These are phyloP conservation scores for Alternaria triticimaculans DNA, from an alignment of 2,329 filamentous ascomycete genomes.

Conservation along the genomic window DNA sequence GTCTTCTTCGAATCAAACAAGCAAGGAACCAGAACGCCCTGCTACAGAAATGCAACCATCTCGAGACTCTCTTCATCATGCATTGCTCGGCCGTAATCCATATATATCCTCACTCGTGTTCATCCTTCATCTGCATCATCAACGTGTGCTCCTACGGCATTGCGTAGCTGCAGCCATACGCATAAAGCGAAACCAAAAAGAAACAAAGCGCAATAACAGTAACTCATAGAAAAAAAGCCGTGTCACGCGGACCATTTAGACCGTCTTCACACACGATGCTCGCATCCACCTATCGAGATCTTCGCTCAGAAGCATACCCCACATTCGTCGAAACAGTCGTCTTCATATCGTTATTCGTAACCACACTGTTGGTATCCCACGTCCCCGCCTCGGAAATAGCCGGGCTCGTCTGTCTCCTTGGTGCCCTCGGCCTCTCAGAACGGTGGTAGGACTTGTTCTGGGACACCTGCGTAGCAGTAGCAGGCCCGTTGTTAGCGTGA, in stretches of 20 bases:
- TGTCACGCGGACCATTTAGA: neutral
- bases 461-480: constrained; percentile 9
- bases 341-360: constrained; percentile 14
- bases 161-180: neutral
- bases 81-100: constrained; percentile 6
- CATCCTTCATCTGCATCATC: constrained; percentile 13
- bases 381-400: constrained; percentile 8
- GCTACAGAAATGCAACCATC: constrained; percentile 4
- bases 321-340: constrained; percentile 13
- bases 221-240: neutral
- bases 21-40: constrained; percentile 7
- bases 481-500: constrained; percentile 12
- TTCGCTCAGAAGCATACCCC: constrained; percentile 3
- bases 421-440: neutral
- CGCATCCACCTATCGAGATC: constrained; percentile 3
- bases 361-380: constrained; percentile 14
- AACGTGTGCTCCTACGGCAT: constrained; percentile 9
- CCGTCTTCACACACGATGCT: neutral
- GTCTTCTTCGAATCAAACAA: neutral
- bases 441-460: constrained; percentile 5
- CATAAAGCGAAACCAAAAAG: neutral
- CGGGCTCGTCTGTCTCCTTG: constrained; percentile 9
- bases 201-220: neutral
- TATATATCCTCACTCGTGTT: constrained; percentile 5
- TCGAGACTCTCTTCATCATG: neutral